These are phyloP conservation scores for Sequoiadendron giganteum DNA, from an alignment of 75 land plant species.

Conservation along the genomic window DNA sequence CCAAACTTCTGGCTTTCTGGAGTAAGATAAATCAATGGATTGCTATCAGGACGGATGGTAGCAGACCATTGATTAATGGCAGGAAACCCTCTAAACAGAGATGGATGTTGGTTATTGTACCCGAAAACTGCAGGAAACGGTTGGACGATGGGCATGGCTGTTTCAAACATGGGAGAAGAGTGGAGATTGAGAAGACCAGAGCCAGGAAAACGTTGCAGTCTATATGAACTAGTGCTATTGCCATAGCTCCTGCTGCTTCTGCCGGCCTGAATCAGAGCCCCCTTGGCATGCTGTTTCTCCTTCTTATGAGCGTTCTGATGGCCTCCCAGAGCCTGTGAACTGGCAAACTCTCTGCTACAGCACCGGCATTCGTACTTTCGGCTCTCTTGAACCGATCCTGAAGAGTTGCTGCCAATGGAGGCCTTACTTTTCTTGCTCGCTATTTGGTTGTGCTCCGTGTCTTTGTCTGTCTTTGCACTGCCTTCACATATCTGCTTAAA, in stretches of 20 bases:
- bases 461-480: not conserved
- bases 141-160: not conserved
- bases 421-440: not conserved
- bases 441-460: not conserved
- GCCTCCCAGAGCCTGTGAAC: constrained; percentile 81
- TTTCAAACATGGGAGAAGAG: not conserved
- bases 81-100: not conserved
- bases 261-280: constrained; percentile 60
- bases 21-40: not conserved
- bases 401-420: not conserved
- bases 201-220: not conserved
- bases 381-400: constrained; percentile 9
- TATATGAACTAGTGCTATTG: not conserved
- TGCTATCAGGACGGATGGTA: not conserved
- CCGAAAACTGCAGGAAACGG: not conserved
- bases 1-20: not conserved
- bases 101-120: not conserved
- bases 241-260: constrained; percentile 14
- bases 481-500: not conserved
- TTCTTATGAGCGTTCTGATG: constrained; percentile 82
- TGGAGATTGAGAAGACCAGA: too few relatives aligned
- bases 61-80: not conserved
- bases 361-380: constrained; percentile 82
- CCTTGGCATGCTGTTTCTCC: constrained; percentile 74
- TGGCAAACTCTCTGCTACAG: constrained; percentile 79